Conservation (phyloP, 371 early-diverging fungal genomes). For the Smittium culicis region DNA sequence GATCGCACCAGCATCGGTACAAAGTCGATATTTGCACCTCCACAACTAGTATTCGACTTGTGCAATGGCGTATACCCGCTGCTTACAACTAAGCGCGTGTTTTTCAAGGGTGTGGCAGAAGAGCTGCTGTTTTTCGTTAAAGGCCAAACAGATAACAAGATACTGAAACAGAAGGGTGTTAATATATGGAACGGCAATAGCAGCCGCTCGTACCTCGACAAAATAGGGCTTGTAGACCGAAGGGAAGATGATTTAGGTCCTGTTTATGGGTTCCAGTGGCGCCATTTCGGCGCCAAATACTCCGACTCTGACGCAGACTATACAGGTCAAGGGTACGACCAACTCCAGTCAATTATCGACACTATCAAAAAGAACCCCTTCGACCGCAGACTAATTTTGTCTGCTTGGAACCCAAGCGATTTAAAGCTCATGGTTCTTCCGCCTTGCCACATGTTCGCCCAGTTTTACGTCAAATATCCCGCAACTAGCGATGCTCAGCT, state of each 20-base stretch:
- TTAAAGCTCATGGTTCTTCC: slow-evolving; percentile 81
- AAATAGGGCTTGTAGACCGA: slow-evolving; percentile 60
- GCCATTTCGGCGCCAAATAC: slow-evolving; percentile 98
- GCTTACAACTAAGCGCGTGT: slow-evolving; percentile 94
- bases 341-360: slow-evolving; percentile 80
- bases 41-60: slow-evolving; percentile 80
- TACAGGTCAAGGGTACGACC: slow-evolving; percentile 90
- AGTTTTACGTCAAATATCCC: slow-evolving; percentile 73
- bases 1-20: slow-evolving; percentile 99
- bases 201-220: slow-evolving; percentile 80
- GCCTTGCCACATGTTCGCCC: slow-evolving; percentile 92
- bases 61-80: slow-evolving; percentile 79
- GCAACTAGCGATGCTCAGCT: slow-evolving; percentile 35
- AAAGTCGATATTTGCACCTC: slow-evolving; percentile 83
- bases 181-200: slow-evolving; percentile 99
- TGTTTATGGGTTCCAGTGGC: slow-evolving; percentile 99
- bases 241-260: slow-evolving; percentile 95
- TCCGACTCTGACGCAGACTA: slow-evolving; percentile 78
- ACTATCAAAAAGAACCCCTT: slow-evolving; percentile 70
- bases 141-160: slow-evolving; percentile 79
- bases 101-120: slow-evolving; percentile 82
- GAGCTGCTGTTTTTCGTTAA: slow-evolving; percentile 97
- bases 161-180: slow-evolving; percentile 68
- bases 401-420: slow-evolving; percentile 99
- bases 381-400: slow-evolving; percentile 86